These are phyloP conservation scores for Lophiotrema nucula DNA, from an alignment of 495 filamentous ascomycete genomes.

Conservation along the genomic window DNA sequence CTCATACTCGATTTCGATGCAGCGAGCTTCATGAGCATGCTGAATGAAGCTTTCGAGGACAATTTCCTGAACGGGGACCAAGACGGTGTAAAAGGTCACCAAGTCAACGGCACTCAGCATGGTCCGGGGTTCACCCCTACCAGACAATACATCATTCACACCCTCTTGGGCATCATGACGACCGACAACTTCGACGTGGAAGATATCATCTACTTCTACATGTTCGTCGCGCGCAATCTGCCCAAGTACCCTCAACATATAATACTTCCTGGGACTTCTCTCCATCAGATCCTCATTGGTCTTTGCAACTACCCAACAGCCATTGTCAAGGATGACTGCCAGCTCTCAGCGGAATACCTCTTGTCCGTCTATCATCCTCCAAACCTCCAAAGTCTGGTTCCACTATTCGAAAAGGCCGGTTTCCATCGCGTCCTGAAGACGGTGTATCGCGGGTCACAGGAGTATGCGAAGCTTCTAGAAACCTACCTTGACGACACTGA, in stretches of 20 bases:
- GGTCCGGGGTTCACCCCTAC: conserved; percentile 61
- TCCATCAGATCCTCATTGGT: conserved; percentile 76
- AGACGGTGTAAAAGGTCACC: conserved; percentile 50
- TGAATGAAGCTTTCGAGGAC: conserved; percentile 98
- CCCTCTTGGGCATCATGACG: conserved; percentile 85
- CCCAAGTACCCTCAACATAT: conserved; percentile 97
- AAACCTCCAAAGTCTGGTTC: conserved; percentile 70
- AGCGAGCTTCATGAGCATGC: conserved; percentile 85
- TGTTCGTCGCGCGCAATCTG: conserved; percentile 95
- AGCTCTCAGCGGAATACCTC: conserved; percentile 92
- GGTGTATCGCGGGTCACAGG: conserved; percentile 75
- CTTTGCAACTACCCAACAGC: conserved; percentile 79
- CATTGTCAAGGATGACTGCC: conserved; percentile 88
- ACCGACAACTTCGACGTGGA: conserved; percentile 65
- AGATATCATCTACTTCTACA: conserved; percentile 91
- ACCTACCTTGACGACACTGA: conserved; percentile 84
- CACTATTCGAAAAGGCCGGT: conserved; percentile 72
- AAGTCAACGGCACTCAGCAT: conserved; percentile 26
- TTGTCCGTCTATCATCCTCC: conserved; percentile 90
- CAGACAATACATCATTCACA: conserved; percentile 84
- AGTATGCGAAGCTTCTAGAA: conserved; percentile 74
- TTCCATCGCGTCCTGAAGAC: conserved; percentile 95
- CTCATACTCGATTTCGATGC: conserved; percentile 85
- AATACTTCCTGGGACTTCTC: conserved; percentile 77
- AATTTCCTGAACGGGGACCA: conserved; percentile 79